These are phyloP conservation scores for Alternaria incomplexa DNA, from an alignment of 2,329 filamentous ascomycete genomes.

Conservation along the genomic window DNA sequence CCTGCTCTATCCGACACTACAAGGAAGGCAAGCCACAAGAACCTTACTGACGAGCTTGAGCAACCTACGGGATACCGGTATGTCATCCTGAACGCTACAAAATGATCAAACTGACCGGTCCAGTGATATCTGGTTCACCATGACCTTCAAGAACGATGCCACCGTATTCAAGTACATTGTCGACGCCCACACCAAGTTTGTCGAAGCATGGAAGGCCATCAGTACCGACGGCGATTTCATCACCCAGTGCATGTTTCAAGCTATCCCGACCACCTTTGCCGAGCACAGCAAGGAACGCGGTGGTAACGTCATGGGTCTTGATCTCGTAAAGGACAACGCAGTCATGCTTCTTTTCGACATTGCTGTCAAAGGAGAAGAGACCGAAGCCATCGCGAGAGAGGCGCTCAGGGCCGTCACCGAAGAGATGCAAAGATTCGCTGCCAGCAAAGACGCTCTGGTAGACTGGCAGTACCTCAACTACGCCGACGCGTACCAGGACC, in stretches of 20 bases:
- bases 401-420: conserved; percentile 16
- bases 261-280: conserved; percentile 22
- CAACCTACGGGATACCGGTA: conserved; percentile 32
- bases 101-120: conserved; percentile 1
- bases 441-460: conserved; percentile 14
- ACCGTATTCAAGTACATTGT: conserved; percentile 24
- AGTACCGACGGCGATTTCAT: conserved; percentile 24
- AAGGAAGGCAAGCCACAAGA: conserved; percentile 30
- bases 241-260: conserved; percentile 34
- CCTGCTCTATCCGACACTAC: conserved; percentile 18
- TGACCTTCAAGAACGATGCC: conserved; percentile 32
- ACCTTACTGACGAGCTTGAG: conserved; percentile 31
- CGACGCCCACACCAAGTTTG: conserved; percentile 26
- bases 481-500: conserved; percentile 44
- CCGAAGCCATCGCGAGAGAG: conserved; percentile 16
- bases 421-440: conserved; percentile 18
- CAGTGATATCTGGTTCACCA: conserved; percentile 32
- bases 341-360: conserved; percentile 29
- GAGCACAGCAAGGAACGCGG: conserved; percentile 25
- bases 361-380: conserved; percentile 21
- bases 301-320: conserved; percentile 36
- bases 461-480: conserved; percentile 44
- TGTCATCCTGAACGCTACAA: background rate
- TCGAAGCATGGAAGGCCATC: conserved; percentile 21
- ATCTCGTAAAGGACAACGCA: conserved; percentile 21